Base-by-base conservation (phyloP, 1,284 basidiomycete species). In the Leccinum subspadiceum region DNA sequence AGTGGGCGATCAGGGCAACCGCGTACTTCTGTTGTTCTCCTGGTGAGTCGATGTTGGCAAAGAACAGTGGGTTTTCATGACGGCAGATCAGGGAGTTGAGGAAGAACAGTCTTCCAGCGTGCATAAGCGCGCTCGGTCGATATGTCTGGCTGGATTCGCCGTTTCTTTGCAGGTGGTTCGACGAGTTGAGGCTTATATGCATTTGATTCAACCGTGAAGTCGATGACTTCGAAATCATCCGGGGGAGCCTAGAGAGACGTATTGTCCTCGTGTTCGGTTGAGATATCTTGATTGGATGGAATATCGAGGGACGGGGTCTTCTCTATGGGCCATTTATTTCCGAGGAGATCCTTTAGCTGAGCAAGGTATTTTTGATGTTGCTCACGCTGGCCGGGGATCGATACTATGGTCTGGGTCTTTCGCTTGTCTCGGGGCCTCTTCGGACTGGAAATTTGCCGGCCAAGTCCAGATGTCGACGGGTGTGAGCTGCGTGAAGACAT, bases 1-100 rank as follows among this genome's bases (percentile, higher is more conserved):
- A 22, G 22, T 22, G 22, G 1, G 5, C 3, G 3, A 60, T 56
- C 15, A 60, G 49, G 0, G 54, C 39, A 2, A 60, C 5, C 5
- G 20, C 17, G 9, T 60, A 60, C 22, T 60, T 60, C 44, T 59
- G 53, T 44, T 59, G 58, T 41, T 59, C 58, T 12, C 58, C 49
- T 1, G 29, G 53, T 4, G 48, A 41, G 17, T 59, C 58, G 3
- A 59, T 31, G 15, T 58, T 58, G 1, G 39, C 9, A 7, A 58
- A 54, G 44, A 59, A 59, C 6, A 59, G 53, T 2, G 53, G 53
- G 9, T 54, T 54, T 4, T 59, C 53, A 39, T 54, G 52, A 2
- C 44, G 22, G n/a, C 52, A 59, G 9, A 59, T 56, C 5, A 59
- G 49, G 2, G 24, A 26, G 48, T 22, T 22, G 9, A 10, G 48